Percentiles rank a stretch among this genome's conserved stretches.
phyloP scores from a whole-genome alignment of 148 eudicot species.

The Rhododendron molle region DNA sequence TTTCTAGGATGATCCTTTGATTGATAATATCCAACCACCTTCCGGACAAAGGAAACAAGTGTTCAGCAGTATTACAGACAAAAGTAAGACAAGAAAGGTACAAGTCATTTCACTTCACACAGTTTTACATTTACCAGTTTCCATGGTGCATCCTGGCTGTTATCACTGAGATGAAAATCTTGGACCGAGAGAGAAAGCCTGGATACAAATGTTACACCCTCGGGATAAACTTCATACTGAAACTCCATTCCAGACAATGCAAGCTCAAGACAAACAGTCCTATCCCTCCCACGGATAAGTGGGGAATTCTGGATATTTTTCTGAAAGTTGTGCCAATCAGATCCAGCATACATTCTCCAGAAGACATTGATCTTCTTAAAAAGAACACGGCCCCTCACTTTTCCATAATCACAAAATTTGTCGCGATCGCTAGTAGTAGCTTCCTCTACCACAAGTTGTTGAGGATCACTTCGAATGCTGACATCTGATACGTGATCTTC shows the following conservation, averaged over 20 bases:
- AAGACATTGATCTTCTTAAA: conserved; percentile 57
- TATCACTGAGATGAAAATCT: conserved; percentile 72
- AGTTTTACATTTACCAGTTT: conserved; percentile 48
- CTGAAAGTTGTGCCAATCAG: conserved; percentile 66
- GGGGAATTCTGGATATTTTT: conserved; percentile 26
- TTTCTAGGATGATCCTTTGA: conserved; percentile 79
- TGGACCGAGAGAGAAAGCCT: conserved; percentile 48
- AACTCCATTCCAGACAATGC: conserved; percentile 51
- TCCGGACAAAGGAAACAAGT: conserved; percentile 11
- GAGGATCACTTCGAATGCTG: conserved; percentile 21
- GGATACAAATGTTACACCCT: conserved; percentile 59
- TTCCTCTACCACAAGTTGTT: conserved; percentile 22
- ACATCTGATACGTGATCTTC: conserved; percentile 66
- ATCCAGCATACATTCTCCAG: conserved; percentile 85
- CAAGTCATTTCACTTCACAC: background rate
- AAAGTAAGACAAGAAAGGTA: conserved; percentile 4
- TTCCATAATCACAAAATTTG: conserved; percentile 26
- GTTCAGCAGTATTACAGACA: background rate
- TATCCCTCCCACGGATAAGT: conserved; percentile 46
- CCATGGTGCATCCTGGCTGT: conserved; percentile 83
- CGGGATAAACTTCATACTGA: conserved; percentile 59
- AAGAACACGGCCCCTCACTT: conserved; percentile 54
- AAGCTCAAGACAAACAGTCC: conserved; percentile 59
- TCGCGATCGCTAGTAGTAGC: conserved; percentile 15
- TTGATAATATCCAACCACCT: conserved; percentile 77